Evolutionary conservation across 768 basidiomycete species (phyloP).

Genomic region (Coprinopsis sp.): DNA sequence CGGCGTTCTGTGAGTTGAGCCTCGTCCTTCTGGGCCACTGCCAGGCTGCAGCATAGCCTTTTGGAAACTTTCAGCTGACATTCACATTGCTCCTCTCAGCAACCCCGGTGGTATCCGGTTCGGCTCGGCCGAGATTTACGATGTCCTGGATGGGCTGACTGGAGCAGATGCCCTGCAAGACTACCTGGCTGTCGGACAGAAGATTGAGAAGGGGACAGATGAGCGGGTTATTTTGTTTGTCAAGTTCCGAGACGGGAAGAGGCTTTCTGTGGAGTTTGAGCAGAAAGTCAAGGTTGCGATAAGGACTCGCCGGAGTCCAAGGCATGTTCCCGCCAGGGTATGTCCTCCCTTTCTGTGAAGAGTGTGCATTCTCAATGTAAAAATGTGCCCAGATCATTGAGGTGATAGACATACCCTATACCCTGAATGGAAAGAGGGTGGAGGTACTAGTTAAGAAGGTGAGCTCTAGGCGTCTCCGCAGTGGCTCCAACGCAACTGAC

Average conservation of each 20-base stretch:
- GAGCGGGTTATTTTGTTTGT: conserved; percentile 77
- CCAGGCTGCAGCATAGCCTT: neutral
- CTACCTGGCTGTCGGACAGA: conserved; percentile 67
- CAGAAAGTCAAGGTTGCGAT: conserved; percentile 58
- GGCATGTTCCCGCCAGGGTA: conserved; percentile 75
- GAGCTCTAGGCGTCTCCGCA: conserved; percentile 13
- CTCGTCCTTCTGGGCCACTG: neutral
- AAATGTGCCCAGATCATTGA: conserved; percentile 76
- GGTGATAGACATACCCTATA: conserved; percentile 70
- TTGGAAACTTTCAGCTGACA: conserved; percentile 22
- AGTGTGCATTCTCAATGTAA: conserved; percentile 12
- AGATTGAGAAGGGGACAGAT: conserved; percentile 58
- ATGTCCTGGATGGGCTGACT: conserved; percentile 58
- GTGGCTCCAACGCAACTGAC: conserved; percentile 13
- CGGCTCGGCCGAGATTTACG: conserved; percentile 77
- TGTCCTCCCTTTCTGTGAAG: conserved; percentile 18
- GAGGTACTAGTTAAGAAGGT: conserved; percentile 79
- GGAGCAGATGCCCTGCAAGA: conserved; percentile 43
- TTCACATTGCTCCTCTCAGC: conserved; percentile 28
- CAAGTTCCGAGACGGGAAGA: conserved; percentile 49
- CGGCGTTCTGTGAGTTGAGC: conserved; percentile 60
- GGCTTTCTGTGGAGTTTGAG: conserved; percentile 47
- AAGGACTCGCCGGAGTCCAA: conserved; percentile 56
- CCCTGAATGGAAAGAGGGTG: conserved; percentile 76
- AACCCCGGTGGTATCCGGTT: conserved; percentile 84